Conservation (phyloP, 306 rosid species). For the Castanopsis chinensis region DNA sequence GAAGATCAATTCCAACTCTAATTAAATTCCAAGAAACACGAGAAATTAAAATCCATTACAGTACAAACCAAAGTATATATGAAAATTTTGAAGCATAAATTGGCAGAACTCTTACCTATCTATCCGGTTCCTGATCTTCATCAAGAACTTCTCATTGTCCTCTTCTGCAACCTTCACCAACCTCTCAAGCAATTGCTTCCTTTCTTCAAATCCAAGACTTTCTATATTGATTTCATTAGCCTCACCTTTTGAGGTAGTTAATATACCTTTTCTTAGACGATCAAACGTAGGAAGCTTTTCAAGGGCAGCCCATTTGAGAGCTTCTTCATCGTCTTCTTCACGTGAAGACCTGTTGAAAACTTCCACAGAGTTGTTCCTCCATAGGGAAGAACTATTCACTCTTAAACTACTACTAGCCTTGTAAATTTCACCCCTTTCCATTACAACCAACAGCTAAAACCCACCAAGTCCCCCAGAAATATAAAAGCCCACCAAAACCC, state of each 20-base stretch:
- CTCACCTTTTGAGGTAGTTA: constrained; percentile 40
- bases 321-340: constrained; percentile 58
- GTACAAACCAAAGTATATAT: too few species aligned
- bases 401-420: constrained; percentile 34
- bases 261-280: constrained; percentile 68
- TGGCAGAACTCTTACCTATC: constrained; percentile 45
- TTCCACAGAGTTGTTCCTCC: constrained; percentile 44
- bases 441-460: not conserved
- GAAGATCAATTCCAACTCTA: constrained; percentile 60
- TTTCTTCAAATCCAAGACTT: constrained; percentile 45
- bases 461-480: not conserved
- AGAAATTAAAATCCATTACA: not conserved
- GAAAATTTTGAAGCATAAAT: not conserved
- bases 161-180: constrained; percentile 37
- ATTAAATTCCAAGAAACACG: not conserved
- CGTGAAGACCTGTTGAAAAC: constrained; percentile 43
- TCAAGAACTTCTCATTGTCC: constrained; percentile 44
- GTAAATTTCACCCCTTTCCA: constrained; percentile 43
- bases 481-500: constrained; percentile 12
- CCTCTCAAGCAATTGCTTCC: constrained; percentile 37
- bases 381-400: constrained; percentile 20
- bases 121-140: constrained; percentile 56
- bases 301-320: constrained; percentile 70
- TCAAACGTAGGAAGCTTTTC: constrained; percentile 71
- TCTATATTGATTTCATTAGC: constrained; percentile 49